Evolutionary conservation across 345 rosid species (phyloP).

Genomic region (Eucalyptus brandiana): DNA sequence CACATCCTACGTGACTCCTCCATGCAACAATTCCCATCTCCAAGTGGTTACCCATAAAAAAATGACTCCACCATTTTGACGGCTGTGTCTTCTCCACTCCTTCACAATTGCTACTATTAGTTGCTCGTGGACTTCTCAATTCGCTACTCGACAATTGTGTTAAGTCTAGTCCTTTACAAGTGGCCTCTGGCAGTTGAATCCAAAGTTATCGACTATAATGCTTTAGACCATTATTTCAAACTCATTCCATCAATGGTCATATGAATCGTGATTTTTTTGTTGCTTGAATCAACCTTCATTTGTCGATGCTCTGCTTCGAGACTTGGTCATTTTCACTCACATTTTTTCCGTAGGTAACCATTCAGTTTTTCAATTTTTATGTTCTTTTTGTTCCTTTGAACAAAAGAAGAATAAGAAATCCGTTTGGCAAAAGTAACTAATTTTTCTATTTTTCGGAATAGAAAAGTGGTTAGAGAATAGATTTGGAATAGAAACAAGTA

Average conservation of each 20-base stretch:
- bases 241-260: not conserved
- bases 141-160: not conserved
- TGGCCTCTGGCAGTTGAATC: not conserved
- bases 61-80: not conserved
- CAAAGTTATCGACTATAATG: not conserved
- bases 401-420: too few relatives aligned
- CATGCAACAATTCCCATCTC: not conserved
- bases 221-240: not conserved
- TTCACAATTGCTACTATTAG: not conserved
- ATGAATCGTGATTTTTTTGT: not conserved
- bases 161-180: not conserved
- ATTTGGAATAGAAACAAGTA: too few relatives aligned
- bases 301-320: not conserved
- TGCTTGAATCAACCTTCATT: not conserved
- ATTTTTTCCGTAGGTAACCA: not conserved
- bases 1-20: not conserved
- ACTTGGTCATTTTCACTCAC: not conserved
- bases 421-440: rapidly evolving
- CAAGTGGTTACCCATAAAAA: not conserved
- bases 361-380: too few relatives aligned
- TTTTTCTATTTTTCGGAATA: too few relatives aligned
- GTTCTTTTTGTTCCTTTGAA: too few relatives aligned
- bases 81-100: not conserved
- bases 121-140: not conserved
- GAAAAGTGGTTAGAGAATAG: too few relatives aligned